These are phyloP conservation scores for Pseudonectria foliicola DNA, from an alignment of 2,329 filamentous ascomycete species.

Conservation along the genomic window DNA sequence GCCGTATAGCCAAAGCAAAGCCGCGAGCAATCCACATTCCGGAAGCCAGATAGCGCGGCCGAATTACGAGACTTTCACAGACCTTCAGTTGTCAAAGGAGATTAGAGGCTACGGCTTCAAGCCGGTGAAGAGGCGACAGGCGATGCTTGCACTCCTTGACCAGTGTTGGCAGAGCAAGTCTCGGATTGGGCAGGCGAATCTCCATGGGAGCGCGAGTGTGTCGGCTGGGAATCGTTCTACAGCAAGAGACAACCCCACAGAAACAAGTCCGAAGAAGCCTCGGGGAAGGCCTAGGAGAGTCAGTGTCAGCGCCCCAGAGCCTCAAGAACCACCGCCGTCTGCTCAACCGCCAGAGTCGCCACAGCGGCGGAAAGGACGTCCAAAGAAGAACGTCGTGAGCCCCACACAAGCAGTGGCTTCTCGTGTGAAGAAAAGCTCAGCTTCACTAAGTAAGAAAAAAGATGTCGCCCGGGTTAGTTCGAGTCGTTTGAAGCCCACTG, in stretches of 20 bases:
- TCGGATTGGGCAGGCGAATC: conserved; percentile 9
- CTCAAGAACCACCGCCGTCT: conserved; percentile 29
- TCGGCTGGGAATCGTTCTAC: conserved; percentile 7
- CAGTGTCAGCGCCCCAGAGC: conserved; percentile 13
- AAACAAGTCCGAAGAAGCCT: conserved; percentile 16
- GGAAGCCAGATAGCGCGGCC: conserved; percentile 31
- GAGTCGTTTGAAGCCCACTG: conserved; percentile 8
- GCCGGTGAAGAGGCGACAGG: conserved; percentile 56
- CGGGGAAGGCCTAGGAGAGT: conserved; percentile 29
- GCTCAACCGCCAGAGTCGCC: conserved; percentile 26
- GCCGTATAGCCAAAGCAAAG: neutral
- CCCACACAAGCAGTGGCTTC: conserved; percentile 2
- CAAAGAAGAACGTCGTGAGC: conserved; percentile 28
- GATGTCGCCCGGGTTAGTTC: conserved; percentile 7
- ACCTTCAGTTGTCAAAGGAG: conserved; percentile 54
- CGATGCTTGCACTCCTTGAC: conserved; percentile 63
- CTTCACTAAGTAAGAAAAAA: conserved; percentile 8
- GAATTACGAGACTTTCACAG: conserved; percentile 54
- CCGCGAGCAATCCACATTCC: neutral
- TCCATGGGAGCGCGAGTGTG: conserved; percentile 14
- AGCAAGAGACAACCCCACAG: conserved; percentile 8
- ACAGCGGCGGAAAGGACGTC: conserved; percentile 33
- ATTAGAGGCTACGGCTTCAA: conserved; percentile 66
- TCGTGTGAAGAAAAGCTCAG: conserved; percentile 6
- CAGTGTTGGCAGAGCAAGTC: conserved; percentile 63